Base-by-base conservation (phyloP, 208 protist species). In the Acanthamoeba sp. region DNA sequence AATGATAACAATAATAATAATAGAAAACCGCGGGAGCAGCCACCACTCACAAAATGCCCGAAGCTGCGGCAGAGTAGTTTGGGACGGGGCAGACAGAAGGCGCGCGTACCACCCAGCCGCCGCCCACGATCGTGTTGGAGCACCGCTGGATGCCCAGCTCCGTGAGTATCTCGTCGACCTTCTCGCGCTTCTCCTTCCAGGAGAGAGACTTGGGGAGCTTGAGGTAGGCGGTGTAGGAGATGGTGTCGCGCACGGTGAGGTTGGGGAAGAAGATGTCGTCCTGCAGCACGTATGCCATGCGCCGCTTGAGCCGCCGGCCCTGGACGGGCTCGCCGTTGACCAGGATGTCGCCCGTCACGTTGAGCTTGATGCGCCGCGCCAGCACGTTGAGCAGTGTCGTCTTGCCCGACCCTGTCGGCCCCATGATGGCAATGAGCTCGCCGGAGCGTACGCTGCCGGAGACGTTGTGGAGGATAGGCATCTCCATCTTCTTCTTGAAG, bases 361-460 rank as follows among this genome's bases (percentile, higher is more conserved):
- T 94, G 32, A 57, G 91, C 66, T 95, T 95, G 32, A 71, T 48
- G 16, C 84, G 91, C 7, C 80, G 52, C 6, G 94, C 73, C 22
- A 96, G 52, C 34, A 94, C 82, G 50, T 95, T 94, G 73, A 96
- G 69, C 40, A 96, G 78, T 0, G 93, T 96, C 22, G 95, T 96
- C 89, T 93, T 90, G 42, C 80, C 80, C n/a, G 48, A 55, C 16
- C 80, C 80, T 1, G 48, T 88, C 29, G 80, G 80, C n/a, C 80
- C 80, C 80, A 88, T 88, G 29, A 88, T 88, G n/a, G 48, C 80
- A 27, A 88, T 62, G 40, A 88, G 52, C 52, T 88, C 80, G 24
- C 80, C 80, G n/a, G 80, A 29, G 6, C 52, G 42, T 2, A 88
- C 80, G 42, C 52, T 55, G 48, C 80, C 80, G 16, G 80, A 88